These are phyloP conservation scores for Parascedosporium putredinis DNA, from an alignment of 2,329 filamentous ascomycete genomes.

Conservation along the genomic window DNA sequence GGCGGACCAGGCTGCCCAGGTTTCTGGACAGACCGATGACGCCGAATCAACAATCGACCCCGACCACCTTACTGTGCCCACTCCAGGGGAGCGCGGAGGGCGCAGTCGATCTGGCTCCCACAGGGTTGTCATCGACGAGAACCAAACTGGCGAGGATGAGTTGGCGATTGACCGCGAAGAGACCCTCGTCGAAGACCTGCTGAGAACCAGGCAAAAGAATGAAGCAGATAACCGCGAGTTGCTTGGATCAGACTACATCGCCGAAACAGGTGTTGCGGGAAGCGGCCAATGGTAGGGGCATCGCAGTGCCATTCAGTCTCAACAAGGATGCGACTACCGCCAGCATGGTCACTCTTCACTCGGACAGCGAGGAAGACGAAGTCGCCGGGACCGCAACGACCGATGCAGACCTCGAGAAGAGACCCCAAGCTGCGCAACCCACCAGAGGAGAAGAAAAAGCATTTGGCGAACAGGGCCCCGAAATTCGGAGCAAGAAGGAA, in stretches of 20 bases:
- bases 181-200: conserved; percentile 31
- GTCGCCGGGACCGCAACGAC: neutral
- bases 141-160: conserved; percentile 29
- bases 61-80: neutral
- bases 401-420: neutral
- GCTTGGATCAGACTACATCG: conserved; percentile 23
- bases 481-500: no score
- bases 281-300: conserved; percentile 56
- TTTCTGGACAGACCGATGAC: neutral
- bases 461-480: no score
- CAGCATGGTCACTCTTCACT: conserved; percentile 59
- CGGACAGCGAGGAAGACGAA: conserved; percentile 18
- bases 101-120: conserved; percentile 30
- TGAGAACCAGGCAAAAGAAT: conserved; percentile 29
- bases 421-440: no score
- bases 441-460: no score
- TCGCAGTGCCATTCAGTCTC: conserved; percentile 65
- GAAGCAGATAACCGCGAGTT: conserved; percentile 17
- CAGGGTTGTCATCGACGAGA: conserved; percentile 39
- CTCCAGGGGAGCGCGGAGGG: conserved; percentile 15
- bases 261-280: conserved; percentile 45
- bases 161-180: conserved; percentile 19
- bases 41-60: neutral
- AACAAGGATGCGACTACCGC: conserved; percentile 53
- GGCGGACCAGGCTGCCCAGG: conserved; percentile 27